These are phyloP conservation scores for Blastobotrys terrestris DNA, from an alignment of 805 yeast species.

Conservation along the genomic window DNA sequence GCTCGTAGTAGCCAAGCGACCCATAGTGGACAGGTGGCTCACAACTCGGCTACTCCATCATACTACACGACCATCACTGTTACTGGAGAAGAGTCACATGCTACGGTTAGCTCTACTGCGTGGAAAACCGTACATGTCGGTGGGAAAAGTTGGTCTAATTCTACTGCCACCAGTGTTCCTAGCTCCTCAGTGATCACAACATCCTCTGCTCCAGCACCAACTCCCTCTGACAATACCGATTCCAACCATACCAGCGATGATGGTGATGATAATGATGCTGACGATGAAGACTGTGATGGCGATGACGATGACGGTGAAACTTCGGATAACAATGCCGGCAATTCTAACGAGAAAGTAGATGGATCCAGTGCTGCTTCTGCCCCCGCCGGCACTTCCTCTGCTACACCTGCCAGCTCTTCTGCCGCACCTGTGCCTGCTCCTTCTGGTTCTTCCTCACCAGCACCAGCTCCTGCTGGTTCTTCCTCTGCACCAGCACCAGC, in stretches of 20 bases:
- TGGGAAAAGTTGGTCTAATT: no score
- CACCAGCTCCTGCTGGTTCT: slow-evolving; percentile 9
- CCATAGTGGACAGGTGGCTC: background rate
- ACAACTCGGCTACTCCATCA: no score
- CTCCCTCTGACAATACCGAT: background rate
- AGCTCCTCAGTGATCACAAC: background rate
- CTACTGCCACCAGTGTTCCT: background rate
- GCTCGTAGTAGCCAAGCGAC: no score
- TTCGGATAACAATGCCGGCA: background rate
- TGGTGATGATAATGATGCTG: background rate
- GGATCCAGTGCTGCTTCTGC: background rate
- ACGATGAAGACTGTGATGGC: background rate
- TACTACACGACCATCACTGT: background rate
- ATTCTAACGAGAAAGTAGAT: background rate
- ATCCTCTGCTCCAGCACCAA: background rate
- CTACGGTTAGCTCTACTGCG: background rate
- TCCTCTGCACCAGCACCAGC: slow-evolving; percentile 13
- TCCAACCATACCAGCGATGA: background rate
- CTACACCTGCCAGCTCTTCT: background rate
- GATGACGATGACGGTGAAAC: background rate
- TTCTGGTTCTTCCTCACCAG: slow-evolving; percentile 16
- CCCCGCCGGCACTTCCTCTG: background rate
- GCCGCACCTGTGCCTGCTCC: slow-evolving; percentile 7
- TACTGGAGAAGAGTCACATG: background rate
- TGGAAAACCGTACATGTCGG: background rate